Conservation (phyloP, 345 rosid genomes). For the Leavenworthia alabamica region DNA sequence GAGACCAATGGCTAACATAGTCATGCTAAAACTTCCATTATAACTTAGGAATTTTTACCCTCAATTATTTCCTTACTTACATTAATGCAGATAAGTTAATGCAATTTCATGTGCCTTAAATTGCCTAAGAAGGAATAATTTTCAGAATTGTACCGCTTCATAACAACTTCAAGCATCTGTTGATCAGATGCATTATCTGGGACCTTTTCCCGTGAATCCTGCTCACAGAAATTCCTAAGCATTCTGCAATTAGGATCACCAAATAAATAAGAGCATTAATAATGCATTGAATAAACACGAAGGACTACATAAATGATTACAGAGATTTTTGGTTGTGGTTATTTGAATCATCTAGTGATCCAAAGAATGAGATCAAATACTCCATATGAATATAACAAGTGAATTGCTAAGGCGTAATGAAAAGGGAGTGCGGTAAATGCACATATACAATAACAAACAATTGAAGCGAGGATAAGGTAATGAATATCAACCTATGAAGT, state of each 20-base stretch:
- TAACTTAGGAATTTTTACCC: neutral
- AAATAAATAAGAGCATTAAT: neutral
- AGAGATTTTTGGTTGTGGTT: neutral
- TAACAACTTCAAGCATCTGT: slow-evolving; percentile 86
- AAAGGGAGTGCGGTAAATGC: no score
- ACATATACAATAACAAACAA: neutral
- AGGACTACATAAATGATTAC: neutral
- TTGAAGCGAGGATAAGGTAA: neutral
- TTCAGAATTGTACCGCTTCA: slow-evolving; percentile 55
- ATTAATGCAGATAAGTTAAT: neutral
- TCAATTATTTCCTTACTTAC: neutral
- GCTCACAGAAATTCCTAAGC: slow-evolving; percentile 82
- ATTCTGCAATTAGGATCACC: slow-evolving; percentile 44
- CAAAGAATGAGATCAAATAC: neutral
- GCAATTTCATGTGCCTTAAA: neutral
- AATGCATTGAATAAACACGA: neutral
- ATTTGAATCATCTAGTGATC: neutral
- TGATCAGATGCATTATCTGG: slow-evolving; percentile 81
- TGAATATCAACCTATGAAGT: slow-evolving; percentile 55
- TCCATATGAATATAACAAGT: slow-evolving; percentile 10
- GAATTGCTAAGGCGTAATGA: no score
- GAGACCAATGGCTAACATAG: neutral
- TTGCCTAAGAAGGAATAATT: slow-evolving; percentile 3
- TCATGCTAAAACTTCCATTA: neutral
- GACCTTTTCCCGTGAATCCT: slow-evolving; percentile 58